phyloP scores from a whole-genome alignment of 257 asterid species.

The Gentiana dahurica region DNA sequence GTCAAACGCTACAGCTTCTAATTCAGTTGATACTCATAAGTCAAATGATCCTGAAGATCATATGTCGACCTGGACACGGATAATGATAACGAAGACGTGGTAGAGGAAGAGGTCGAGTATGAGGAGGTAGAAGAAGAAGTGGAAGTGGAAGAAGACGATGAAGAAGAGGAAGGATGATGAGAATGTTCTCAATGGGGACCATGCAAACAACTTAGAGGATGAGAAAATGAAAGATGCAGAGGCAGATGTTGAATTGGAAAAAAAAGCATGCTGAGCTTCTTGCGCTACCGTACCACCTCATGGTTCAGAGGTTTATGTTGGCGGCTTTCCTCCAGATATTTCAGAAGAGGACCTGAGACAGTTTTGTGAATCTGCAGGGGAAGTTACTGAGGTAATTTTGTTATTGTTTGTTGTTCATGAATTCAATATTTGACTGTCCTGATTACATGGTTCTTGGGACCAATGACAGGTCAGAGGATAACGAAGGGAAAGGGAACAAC shows the following conservation, averaged over 20 bases:
- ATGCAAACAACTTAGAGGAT: slow-evolving; percentile 30
- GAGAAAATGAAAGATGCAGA: slow-evolving; percentile 47
- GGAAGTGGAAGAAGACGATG: slow-evolving; percentile 49
- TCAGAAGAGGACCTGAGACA: slow-evolving; percentile 65
- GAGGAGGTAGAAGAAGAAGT: slow-evolving; percentile 89
- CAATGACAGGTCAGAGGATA: slow-evolving; percentile 62
- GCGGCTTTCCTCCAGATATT: slow-evolving; percentile 62
- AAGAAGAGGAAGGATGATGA: slow-evolving; percentile 32
- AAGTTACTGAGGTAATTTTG: slow-evolving; percentile 68
- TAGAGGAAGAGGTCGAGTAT: slow-evolving; percentile 79
- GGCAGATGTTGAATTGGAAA: slow-evolving; percentile 34
- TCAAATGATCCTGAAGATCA: slow-evolving; percentile 63
- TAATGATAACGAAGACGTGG: slow-evolving; percentile 55
- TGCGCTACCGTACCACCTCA: slow-evolving; percentile 68
- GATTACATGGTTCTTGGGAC: slow-evolving; percentile 11
- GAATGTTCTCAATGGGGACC: slow-evolving; percentile 16
- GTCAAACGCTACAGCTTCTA: slow-evolving; percentile 44
- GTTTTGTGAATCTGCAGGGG: slow-evolving; percentile 72
- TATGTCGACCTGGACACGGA: slow-evolving; percentile 44
- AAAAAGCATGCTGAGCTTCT: slow-evolving; percentile 69
- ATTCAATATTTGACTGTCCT: slow-evolving; percentile 9
- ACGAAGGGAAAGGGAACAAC: slow-evolving; percentile 83
- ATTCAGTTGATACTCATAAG: slow-evolving; percentile 49
- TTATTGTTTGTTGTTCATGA: slow-evolving; percentile 1
- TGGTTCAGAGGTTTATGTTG: slow-evolving; percentile 91